Evolutionary conservation across 441 rosid genomes (phyloP).

Genomic region (Arabidopsis lyrata): DNA sequence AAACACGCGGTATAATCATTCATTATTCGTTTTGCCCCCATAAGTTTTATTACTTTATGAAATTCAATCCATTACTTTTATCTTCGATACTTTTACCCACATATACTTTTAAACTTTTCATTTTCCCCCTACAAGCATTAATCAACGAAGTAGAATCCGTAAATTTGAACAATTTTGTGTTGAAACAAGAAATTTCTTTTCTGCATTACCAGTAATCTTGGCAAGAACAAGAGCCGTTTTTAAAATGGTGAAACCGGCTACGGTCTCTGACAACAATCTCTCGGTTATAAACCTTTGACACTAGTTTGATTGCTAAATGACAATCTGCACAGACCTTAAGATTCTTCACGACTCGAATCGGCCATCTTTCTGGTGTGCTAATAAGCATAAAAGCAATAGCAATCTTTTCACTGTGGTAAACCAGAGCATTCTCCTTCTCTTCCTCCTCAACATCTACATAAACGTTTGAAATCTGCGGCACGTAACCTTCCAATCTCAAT

Average conservation of each 20-base stretch:
- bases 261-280: constrained; percentile 80
- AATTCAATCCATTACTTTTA: neutral
- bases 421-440: constrained; percentile 72
- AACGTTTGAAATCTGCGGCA: constrained; percentile 58
- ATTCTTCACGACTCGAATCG: constrained; percentile 70
- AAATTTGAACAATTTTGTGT: neutral
- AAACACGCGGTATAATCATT: constrained; percentile 13
- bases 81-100: neutral
- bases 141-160: neutral
- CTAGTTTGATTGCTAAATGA: constrained; percentile 71
- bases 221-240: constrained; percentile 73
- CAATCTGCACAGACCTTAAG: constrained; percentile 85
- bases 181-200: neutral
- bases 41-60: neutral
- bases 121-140: too few relatives aligned
- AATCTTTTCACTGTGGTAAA: constrained; percentile 82
- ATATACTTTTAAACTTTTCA: too few relatives aligned
- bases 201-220: constrained; percentile 70
- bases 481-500: constrained; percentile 69
- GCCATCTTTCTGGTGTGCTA: constrained; percentile 56
- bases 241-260: constrained; percentile 83
- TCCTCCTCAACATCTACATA: constrained; percentile 78
- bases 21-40: neutral
- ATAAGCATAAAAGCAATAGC: constrained; percentile 80
- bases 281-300: constrained; percentile 65